These are phyloP conservation scores for Symbiodinium natans DNA, from an alignment of 73 alveolate genomes.

Conservation along the genomic window DNA sequence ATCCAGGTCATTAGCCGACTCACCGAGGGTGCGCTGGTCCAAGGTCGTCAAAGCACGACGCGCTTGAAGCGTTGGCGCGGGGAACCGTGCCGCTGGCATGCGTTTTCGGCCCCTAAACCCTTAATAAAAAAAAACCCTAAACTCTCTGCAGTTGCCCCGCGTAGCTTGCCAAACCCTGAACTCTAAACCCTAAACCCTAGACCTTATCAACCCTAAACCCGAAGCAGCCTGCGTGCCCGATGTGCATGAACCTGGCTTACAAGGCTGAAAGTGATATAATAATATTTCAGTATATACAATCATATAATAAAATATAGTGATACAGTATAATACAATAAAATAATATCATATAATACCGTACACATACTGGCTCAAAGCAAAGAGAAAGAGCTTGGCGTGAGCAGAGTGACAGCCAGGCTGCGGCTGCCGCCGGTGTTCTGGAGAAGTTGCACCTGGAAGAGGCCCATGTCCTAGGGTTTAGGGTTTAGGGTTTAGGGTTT, in stretches of 20 bases:
- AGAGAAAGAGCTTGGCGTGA: neutral
- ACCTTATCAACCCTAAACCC: too few relatives aligned
- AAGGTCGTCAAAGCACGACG: conserved; percentile 73
- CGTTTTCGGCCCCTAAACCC: too few relatives aligned
- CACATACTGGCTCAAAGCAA: neutral
- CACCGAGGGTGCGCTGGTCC: neutral
- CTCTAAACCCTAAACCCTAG: too few relatives aligned
- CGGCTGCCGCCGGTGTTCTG: neutral
- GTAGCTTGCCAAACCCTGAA: neutral
- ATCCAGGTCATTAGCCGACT: neutral
- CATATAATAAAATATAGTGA: neutral
- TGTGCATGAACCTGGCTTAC: neutral
- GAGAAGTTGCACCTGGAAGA: neutral
- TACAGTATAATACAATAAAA: too few relatives aligned
- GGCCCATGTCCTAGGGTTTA: neutral
- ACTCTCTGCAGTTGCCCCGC: too few relatives aligned
- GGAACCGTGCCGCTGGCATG: neutral
- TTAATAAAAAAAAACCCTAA: too few relatives aligned
- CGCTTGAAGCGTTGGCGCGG: conserved; percentile 3
- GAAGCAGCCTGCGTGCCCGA: neutral
- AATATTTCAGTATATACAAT: neutral
- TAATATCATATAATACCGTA: neutral
- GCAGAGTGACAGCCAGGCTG: neutral
- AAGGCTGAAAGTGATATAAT: neutral
- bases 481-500: neutral